These are phyloP conservation scores for Geotrichum cucujoidarum DNA, from an alignment of 1,139 yeast species.

Conservation along the genomic window DNA sequence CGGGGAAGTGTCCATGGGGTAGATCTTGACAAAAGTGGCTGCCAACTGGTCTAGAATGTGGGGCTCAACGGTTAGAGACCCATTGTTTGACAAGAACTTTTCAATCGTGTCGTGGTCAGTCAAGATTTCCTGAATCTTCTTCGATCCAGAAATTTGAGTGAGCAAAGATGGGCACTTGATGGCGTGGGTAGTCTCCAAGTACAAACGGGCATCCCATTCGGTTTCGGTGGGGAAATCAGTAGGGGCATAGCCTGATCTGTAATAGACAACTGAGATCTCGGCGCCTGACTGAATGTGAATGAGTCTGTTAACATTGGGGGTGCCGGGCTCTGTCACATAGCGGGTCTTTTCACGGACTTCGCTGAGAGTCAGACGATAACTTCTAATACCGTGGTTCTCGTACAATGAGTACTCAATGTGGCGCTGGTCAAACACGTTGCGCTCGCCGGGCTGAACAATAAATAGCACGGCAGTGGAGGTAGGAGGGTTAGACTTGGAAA, in stretches of 20 bases:
- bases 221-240: slow-evolving; percentile 54
- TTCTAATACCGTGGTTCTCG: slow-evolving; percentile 50
- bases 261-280: slow-evolving; percentile 85
- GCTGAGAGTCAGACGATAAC: slow-evolving; percentile 63
- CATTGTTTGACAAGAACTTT: slow-evolving; percentile 35
- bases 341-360: slow-evolving; percentile 48
- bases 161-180: slow-evolving; percentile 86
- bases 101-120: slow-evolving; percentile 51
- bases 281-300: slow-evolving; percentile 51
- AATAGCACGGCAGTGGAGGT: slow-evolving; percentile 40
- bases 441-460: slow-evolving; percentile 77
- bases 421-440: slow-evolving; percentile 89
- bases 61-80: slow-evolving; percentile 42
- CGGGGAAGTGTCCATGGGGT: slow-evolving; percentile 68
- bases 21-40: slow-evolving; percentile 75
- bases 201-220: slow-evolving; percentile 74
- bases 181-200: slow-evolving; percentile 69
- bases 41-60: slow-evolving; percentile 35
- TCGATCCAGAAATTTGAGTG: slow-evolving; percentile 88
- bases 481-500: background rate
- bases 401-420: slow-evolving; percentile 68
- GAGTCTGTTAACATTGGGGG: slow-evolving; percentile 31
- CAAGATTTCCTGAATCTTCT: slow-evolving; percentile 84
- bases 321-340: slow-evolving; percentile 21
- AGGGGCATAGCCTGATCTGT: slow-evolving; percentile 85